Conservation (phyloP, 75 land plant species). For the Cryptomeria japonica region DNA sequence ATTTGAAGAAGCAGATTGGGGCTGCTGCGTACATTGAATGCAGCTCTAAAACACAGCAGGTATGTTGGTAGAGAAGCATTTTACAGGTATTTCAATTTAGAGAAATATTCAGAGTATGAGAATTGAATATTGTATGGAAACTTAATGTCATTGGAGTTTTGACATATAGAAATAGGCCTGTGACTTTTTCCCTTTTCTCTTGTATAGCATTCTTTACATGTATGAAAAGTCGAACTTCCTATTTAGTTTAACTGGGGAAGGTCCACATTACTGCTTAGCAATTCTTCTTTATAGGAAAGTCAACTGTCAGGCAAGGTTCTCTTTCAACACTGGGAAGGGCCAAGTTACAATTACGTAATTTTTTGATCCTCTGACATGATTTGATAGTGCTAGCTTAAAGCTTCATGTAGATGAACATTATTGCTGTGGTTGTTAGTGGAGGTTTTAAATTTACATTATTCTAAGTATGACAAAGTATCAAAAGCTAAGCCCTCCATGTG, state of each 20-base stretch:
- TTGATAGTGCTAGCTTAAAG: not conserved
- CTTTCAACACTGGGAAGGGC: not conserved
- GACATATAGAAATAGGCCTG: not conserved
- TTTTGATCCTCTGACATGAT: not conserved
- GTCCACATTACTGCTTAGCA: not conserved
- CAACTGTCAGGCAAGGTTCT: not conserved
- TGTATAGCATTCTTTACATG: not conserved
- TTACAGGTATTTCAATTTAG: constrained; percentile 6
- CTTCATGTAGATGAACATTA: not conserved
- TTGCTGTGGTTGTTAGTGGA: not conserved
- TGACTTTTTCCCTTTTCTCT: not conserved
- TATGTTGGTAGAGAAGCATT: constrained; percentile 1
- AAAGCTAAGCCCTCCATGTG: not conserved
- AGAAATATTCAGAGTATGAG: not conserved
- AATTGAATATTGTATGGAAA: constrained; percentile 2
- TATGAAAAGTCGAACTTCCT: not conserved
- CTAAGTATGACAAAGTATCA: not conserved
- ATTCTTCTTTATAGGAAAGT: not conserved
- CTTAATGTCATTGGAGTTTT: not conserved
- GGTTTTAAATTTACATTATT: not conserved
- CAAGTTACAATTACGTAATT: not conserved
- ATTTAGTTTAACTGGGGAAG: not conserved
- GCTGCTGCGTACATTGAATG: constrained; percentile 62
- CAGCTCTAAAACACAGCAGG: constrained; percentile 85
- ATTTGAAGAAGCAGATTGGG: constrained; percentile 43